These are phyloP conservation scores for Ascochyta viciae-villosae DNA, from an alignment of 2,329 filamentous ascomycete species.

Conservation along the genomic window DNA sequence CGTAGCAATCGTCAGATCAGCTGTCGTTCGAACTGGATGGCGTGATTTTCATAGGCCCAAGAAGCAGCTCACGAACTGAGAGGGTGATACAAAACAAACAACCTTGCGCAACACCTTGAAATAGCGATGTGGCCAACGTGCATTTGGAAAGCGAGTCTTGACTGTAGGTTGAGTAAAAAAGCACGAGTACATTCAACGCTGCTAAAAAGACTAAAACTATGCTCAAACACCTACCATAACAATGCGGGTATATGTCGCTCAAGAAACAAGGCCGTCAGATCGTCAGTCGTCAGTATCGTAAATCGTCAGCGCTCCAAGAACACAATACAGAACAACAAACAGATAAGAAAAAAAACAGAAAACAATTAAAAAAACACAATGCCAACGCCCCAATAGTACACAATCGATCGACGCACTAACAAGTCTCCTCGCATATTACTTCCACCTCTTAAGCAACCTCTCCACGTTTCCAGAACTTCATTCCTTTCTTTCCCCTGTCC, in stretches of 20 bases:
- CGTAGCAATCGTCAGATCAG: too few relatives aligned
- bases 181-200: background rate
- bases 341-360: background rate
- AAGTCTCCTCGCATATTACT: background rate
- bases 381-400: background rate
- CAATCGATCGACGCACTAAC: background rate
- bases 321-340: background rate
- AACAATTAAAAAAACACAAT: background rate
- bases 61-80: too few relatives aligned
- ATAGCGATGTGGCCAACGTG: too few relatives aligned
- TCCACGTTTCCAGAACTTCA: slow-evolving; percentile 29
- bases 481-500: slow-evolving; percentile 28
- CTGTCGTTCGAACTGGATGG: too few relatives aligned
- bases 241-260: slow-evolving; percentile 18
- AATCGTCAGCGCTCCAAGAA: background rate
- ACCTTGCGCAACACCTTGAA: too few relatives aligned
- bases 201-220: background rate
- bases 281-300: slow-evolving; percentile 12
- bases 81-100: too few relatives aligned
- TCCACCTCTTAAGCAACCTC: slow-evolving; percentile 10
- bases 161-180: background rate
- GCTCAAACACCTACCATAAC: slow-evolving; percentile 7
- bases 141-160: too few relatives aligned
- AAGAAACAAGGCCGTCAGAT: slow-evolving; percentile 11
- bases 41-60: too few relatives aligned